Evolutionary conservation across 805 yeast species (phyloP).

Genomic region (Yarrowia sp.): DNA sequence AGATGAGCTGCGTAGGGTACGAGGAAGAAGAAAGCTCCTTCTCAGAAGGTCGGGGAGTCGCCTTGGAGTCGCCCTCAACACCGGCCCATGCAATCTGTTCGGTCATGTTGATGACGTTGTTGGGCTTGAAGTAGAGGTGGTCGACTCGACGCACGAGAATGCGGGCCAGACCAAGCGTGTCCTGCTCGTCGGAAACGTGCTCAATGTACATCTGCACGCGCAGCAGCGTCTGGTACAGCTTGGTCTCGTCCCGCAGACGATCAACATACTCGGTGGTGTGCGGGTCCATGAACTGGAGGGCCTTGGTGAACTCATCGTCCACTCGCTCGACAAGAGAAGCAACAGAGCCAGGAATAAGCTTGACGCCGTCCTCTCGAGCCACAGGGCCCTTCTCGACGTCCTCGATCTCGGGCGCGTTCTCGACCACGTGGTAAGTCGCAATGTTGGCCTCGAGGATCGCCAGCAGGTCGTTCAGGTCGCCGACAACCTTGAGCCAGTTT

Average conservation of each 20-base stretch:
- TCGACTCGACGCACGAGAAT: conserved; percentile 81
- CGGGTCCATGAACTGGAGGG: conserved; percentile 86
- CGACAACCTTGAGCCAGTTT: conserved; percentile 72
- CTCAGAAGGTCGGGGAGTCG: conserved; percentile 41
- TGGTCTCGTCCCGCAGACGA: conserved; percentile 82
- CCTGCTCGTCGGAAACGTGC: conserved; percentile 41
- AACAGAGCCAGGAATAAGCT: conserved; percentile 77
- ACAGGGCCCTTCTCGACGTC: conserved; percentile 63
- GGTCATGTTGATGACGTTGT: conserved; percentile 60
- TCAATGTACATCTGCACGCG: conserved; percentile 87
- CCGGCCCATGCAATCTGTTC: conserved; percentile 76
- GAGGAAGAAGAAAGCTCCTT: conserved; percentile 38
- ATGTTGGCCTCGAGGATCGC: conserved; percentile 63
- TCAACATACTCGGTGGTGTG: conserved; percentile 92
- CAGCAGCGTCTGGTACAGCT: conserved; percentile 69
- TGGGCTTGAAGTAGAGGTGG: conserved; percentile 89
- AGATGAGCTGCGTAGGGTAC: conserved; percentile 58
- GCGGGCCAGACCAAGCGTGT: conserved; percentile 47
- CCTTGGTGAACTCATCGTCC: conserved; percentile 89
- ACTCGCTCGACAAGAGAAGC: conserved; percentile 86
- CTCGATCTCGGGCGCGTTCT: conserved; percentile 77
- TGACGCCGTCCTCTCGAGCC: conserved; percentile 63
- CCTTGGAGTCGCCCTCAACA: conserved; percentile 40
- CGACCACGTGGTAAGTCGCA: conserved; percentile 64
- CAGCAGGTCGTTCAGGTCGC: conserved; percentile 62